A percentile compares a stretch with the other conserved stretches of the same genome.
These are phyloP conservation scores for Trichophyton schoenleinii DNA, from an alignment of 2,329 filamentous ascomycete species.

Conservation along the genomic window DNA sequence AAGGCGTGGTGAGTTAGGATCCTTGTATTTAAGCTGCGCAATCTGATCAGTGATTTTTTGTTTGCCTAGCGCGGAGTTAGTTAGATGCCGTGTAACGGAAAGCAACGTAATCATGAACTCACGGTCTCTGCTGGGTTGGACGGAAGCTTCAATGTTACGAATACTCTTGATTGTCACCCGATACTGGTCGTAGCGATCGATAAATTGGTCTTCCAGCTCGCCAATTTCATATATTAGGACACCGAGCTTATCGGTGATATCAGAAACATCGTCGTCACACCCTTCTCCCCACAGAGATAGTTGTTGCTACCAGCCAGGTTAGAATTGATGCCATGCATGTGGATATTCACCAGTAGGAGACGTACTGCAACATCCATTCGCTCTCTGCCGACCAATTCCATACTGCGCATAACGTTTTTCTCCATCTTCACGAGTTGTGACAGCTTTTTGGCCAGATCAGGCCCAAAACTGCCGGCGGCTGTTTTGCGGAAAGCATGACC, in stretches of 20 bases:
- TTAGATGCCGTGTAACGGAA: not conserved
- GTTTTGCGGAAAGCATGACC: slow-evolving; percentile 50
- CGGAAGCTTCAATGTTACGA: slow-evolving; percentile 95
- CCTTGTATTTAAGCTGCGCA: slow-evolving; percentile 98
- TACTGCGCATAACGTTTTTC: slow-evolving; percentile 98
- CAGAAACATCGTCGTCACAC: slow-evolving; percentile 93
- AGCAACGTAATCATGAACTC: slow-evolving; percentile 29
- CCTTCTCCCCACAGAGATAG: slow-evolving; percentile 93
- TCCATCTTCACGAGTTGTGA: slow-evolving; percentile 99
- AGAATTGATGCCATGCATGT: slow-evolving; percentile 8
- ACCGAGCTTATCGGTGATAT: slow-evolving; percentile 97
- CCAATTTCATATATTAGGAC: slow-evolving; percentile 97
- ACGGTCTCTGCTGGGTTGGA: slow-evolving; percentile 96
- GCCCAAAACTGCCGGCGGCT: slow-evolving; percentile 45
- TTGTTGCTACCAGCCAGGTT: slow-evolving; percentile 61
- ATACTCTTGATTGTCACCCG: slow-evolving; percentile 99
- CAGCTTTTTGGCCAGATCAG: slow-evolving; percentile 94
- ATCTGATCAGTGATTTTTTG: slow-evolving; percentile 99
- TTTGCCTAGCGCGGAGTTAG: slow-evolving; percentile 51
- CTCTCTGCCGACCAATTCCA: slow-evolving; percentile 89
- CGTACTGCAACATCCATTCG: slow-evolving; percentile 96
- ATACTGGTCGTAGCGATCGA: slow-evolving; percentile 98
- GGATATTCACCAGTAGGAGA: slow-evolving; percentile 15
- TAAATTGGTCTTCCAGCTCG: slow-evolving; percentile 94
- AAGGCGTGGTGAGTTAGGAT: slow-evolving; percentile 94